Evolutionary conservation across 768 basidiomycete genomes (phyloP), one percentile per base, ranked within the genome.

Genomic region (Daedalea quercina): DNA sequence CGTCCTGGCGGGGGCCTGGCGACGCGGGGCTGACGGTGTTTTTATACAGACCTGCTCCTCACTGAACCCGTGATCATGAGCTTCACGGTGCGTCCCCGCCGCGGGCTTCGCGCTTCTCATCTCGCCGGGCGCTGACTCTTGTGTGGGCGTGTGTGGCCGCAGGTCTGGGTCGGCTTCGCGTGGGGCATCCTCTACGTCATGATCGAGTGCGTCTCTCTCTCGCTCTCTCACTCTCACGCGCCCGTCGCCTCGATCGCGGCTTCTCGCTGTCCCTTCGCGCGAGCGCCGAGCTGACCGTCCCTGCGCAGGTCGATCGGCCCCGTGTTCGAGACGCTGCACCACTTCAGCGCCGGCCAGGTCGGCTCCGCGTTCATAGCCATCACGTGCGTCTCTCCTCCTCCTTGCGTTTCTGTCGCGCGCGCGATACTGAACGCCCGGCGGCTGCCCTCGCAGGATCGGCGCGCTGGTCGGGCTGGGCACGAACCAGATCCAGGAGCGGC

Each of bases 101-200:
- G 26, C 28, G 35, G 7, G 8, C 9, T 11, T 20, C 2, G 28
- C 28, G 28, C 28, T 3, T 81, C 44, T 43, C n/a, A 31, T 22
- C 6, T 17, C 37, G 19, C 37, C 19, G 37, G 13, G 7, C 7
- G 19, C 8, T 15, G 37, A 40, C 37, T 47, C 20, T 31, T 33
- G 2, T 37, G 22, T 23, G 11, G 2, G 6, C 65, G 87, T 82
- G 61, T 85, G 19, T 85, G 84, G 85, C 68, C 82, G 6, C 65
- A 87, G 83, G 61, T 85, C n/a, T 85, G 84, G 85, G 69, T 82
- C 26, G 81, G 82, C 48, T 81, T 91, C 54, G 76, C 78, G 0
- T 92, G 89, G 88, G 89, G 89, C 0, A 78, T 89, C 4, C 65
- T 84, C 20, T 92, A 79, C 60, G 82, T 80, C 50, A 69, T 90